Evolutionary conservation across 2,329 filamentous ascomycete genomes (phyloP).

Genomic region (Ophiostoma fasciatum): DNA sequence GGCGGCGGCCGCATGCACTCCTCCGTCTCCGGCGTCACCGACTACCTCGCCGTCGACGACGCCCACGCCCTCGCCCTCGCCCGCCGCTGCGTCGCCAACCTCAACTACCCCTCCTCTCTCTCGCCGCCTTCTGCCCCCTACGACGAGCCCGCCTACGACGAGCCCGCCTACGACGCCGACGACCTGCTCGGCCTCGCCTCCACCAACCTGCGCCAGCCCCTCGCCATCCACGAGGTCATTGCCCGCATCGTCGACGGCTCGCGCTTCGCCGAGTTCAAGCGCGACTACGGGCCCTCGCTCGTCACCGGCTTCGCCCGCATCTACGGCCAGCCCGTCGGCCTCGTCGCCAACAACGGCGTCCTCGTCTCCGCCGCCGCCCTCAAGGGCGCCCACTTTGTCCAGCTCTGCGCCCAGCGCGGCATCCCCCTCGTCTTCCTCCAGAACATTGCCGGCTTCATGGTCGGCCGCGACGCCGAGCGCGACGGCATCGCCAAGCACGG

Average conservation of each 20-base stretch:
- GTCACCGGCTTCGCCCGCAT: constrained; percentile 86
- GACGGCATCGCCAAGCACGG: constrained; percentile 97
- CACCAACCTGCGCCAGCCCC: constrained; percentile 73
- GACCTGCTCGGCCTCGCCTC: constrained; percentile 83
- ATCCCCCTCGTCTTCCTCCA: constrained; percentile 89
- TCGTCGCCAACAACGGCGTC: constrained; percentile 92
- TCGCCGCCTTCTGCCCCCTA: constrained; percentile 17
- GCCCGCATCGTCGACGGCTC: constrained; percentile 85
- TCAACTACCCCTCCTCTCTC: constrained; percentile 61
- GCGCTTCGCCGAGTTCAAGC: constrained; percentile 88
- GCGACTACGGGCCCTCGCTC: constrained; percentile 73
- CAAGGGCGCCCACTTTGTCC: constrained; percentile 94
- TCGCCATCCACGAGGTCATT: constrained; percentile 81
- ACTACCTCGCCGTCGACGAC: constrained; percentile 90
- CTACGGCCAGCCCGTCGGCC: constrained; percentile 79
- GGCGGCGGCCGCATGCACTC: constrained; percentile 84
- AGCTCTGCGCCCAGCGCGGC: constrained; percentile 79
- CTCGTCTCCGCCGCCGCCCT: constrained; percentile 78
- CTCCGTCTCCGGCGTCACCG: constrained; percentile 81
- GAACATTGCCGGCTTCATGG: constrained; percentile 96
- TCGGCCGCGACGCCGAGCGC: constrained; percentile 78
- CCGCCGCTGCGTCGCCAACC: constrained; percentile 67
- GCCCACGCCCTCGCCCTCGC: constrained; percentile 81
- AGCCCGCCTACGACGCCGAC: constrained; percentile 64
- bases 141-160: constrained; percentile 37